Evolutionary conservation across 805 yeast species (phyloP), one percentile per base, ranked within the genome.

Genomic region (Blastobotrys parvus): DNA sequence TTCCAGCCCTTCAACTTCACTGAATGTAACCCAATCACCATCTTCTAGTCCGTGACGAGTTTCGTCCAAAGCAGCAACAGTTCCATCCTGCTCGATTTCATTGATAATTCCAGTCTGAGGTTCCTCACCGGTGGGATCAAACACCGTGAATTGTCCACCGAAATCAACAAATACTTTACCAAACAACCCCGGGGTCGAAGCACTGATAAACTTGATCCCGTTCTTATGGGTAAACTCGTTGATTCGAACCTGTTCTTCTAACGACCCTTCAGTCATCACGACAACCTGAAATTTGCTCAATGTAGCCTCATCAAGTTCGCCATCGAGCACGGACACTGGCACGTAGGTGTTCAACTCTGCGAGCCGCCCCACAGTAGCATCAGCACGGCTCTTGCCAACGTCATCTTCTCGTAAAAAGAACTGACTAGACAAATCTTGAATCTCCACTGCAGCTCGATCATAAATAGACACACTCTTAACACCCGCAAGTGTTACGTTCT

Each of bases 401-500:
- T 90, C 96, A 1, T 56, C 55, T 45, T 75, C 80, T 4, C 73
- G 51, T 38, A 92, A 70, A 62, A 88, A 92, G 68, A 88, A 92
- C 61, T 90, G 99, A 10, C 95, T 72, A 1, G 95, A 84, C 45
- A 92, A 71, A 62, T 92, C 97, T 41, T 65, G 71, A 36, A 87
- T 51, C 43, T 70, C 62, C 17, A 83, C 82, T 1, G 78, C 74
- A 16, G 68, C 69, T 10, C 95, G 94, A 59, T 92, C 99, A 61
- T 81, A 86, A 25, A 92, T 63, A 5, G 94, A 70, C 54, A 92
- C 68, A 6, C 94, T 81, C 68, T 92, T 92, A 55, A 92, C 98
- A 57, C 99, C 99, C 2, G 98, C 98, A 31, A 92, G 71, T 0
- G 95, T 94, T 44, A 92, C 87, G 64, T 92, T 92, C 67, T 92